A percentile compares a stretch with the other conserved stretches of the same genome.
phyloP scores from a whole-genome alignment of 2,329 filamentous ascomycete genomes.

The Domatiomyces catenatus region DNA sequence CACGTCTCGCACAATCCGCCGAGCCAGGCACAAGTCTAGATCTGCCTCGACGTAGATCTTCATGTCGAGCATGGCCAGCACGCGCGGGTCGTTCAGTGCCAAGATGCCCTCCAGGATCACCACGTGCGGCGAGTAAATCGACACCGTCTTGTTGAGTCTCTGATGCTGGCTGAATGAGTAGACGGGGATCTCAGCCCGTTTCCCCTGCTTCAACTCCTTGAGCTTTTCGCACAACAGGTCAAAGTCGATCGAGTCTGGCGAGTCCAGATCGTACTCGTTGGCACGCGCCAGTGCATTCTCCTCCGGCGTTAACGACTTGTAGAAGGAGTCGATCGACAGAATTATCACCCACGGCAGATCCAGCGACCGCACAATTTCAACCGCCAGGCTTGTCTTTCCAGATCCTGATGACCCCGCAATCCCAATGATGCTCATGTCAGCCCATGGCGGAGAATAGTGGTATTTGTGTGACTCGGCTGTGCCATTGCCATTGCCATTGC shows the following conservation, averaged over 20 bases:
- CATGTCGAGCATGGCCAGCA: conserved; percentile 78
- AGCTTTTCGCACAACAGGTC: conserved; percentile 69
- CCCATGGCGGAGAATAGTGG: conserved; percentile 92
- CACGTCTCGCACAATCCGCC: conserved; percentile 76
- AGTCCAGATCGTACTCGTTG: conserved; percentile 93
- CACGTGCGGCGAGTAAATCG: conserved; percentile 92
- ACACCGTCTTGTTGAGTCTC: conserved; percentile 60
- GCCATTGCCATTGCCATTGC: background rate
- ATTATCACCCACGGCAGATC: conserved; percentile 98
- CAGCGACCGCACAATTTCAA: conserved; percentile 76
- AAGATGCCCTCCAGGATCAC: conserved; percentile 92
- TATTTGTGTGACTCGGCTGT: conserved; percentile 13
- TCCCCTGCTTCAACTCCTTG: conserved; percentile 69
- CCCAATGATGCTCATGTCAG: conserved; percentile 88
- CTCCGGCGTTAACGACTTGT: conserved; percentile 71
- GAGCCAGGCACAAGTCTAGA: conserved; percentile 77
- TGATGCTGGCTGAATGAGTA: conserved; percentile 93
- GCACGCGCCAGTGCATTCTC: conserved; percentile 65
- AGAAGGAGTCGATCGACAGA: conserved; percentile 96
- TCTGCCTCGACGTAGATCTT: conserved; percentile 98
- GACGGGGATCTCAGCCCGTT: conserved; percentile 63
- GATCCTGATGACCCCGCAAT: conserved; percentile 92
- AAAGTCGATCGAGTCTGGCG: conserved; percentile 88
- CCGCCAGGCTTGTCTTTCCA: conserved; percentile 82
- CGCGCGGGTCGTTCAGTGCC: conserved; percentile 73